Evolutionary conservation across 495 filamentous ascomycete species (phyloP), one percentile per base, ranked within the genome.

Genomic region (Penicillium bialowiezense): DNA sequence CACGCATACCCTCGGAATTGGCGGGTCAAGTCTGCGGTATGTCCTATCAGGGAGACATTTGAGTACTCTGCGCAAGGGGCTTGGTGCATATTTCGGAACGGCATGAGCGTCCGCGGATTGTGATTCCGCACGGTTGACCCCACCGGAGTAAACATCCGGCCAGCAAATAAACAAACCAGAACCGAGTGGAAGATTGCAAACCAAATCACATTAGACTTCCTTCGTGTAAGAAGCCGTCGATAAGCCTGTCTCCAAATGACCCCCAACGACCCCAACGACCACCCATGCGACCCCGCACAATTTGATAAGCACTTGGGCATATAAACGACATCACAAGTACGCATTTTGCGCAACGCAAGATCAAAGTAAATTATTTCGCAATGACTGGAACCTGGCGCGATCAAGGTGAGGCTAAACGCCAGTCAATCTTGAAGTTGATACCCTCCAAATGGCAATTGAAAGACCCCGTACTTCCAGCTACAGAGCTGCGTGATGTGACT

Each of bases 401-500:
- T 4, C 52, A 61, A 10, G 81, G 68, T 5, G 65, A 72, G 39
- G 60, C 60, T 10, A 87, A 87, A 60, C 70, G 78, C 19, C 66
- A 76, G 18, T 65, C 77, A 3, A 76, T 82, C 40, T 63, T 75
- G 15, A 59, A 72, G 6, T 66, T 77, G 0, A 86, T 87, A 40
- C 82, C 83, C 1, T 32, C 68, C 32, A 73, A 78, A 66, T 86
- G 84, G 82, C 69, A 69, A 9, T 52, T 87, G 5, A 33, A 69
- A 8, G 58, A 58, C 10, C 64, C 65, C 2, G 58, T 83, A 1
- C 81, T 82, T 5, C 58, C 77, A 3, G 48, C 69, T 1, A 59
- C 65, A 19, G 73, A 85, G 50, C 74, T 79, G 44, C 71, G 69
- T 36, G 84, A 87, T 65, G 76, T 87, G n/a, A 86, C 83, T 0